Base-by-base conservation (phyloP, 768 basidiomycete genomes). In the Crepidotus variabilis region DNA sequence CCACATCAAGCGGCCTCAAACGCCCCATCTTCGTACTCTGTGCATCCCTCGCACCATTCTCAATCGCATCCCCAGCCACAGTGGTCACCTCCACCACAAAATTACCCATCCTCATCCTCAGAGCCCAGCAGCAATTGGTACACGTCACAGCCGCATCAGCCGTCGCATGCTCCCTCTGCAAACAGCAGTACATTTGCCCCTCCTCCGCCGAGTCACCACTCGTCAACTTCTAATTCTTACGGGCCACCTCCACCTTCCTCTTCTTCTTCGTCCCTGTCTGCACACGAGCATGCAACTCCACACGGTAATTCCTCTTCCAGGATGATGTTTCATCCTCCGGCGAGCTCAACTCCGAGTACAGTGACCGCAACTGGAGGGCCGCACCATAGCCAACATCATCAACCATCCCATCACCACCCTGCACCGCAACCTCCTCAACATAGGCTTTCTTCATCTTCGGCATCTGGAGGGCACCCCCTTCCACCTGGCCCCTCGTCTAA, bases 221-320 rank as follows among this genome's bases (percentile, higher is more conserved):
- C 52, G 20, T 60, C 62, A 8, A 11, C 39, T 43, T 57, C 61
- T 13, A 55, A 58, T 49, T 63, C 64, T 0, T 63, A 65, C 34
- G 62, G 64, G 11, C 57, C 62, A 33, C 63, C 63, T 2, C 63
- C 63, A 14, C 58, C 61, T 9, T 60, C 64, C 5, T 63, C 64
- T 22, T 61, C 62, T 9, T 65, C 64, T 18, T 63, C 65, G 2
- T 55, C 64, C 4, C 36, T 62, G 23, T 61, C 61, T 5, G 61
- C 58, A 10, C 59, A 62, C 47, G 61, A 60, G 34, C 60, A 62
- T 11, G 43, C 60, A 11, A 61, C 55, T 48, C 57, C 62, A 3
- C 55, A 52, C 18, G 43, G 51, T 18, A 45, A 47, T 45, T 39
- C 56, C 20, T 51, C 60, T 16, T 55, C 61, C 16, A 57, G 54